Percentiles rank a stretch among this genome's conserved stretches.
Conservation (phyloP, 768 basidiomycete genomes). For the Fomitopsis serialis region DNA sequence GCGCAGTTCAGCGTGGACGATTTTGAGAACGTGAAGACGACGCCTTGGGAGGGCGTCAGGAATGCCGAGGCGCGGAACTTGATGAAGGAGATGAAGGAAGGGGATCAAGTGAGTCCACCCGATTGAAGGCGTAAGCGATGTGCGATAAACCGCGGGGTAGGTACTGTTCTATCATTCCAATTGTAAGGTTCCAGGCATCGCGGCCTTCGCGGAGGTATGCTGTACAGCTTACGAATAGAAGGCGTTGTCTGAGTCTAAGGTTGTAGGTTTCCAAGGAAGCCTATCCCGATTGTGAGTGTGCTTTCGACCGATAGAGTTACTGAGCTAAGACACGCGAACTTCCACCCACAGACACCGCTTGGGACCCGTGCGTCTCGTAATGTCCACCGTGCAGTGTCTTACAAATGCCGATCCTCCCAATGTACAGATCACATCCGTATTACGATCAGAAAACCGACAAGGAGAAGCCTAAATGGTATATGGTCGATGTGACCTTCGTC, state of each 20-base stretch:
- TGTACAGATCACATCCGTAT: slow-evolving; percentile 64
- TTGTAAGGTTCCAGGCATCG: slow-evolving; percentile 78
- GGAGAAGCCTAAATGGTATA: slow-evolving; percentile 82
- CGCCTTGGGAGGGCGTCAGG: slow-evolving; percentile 85
- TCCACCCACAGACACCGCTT: slow-evolving; percentile 67
- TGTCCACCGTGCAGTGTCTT: slow-evolving; percentile 2
- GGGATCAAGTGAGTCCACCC: slow-evolving; percentile 53
- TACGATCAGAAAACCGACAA: slow-evolving; percentile 82
- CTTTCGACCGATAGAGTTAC: not conserved
- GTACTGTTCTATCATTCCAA: slow-evolving; percentile 87
- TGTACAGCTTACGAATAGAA: not conserved
- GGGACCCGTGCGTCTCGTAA: slow-evolving; percentile 65
- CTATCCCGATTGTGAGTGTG: slow-evolving; percentile 79
- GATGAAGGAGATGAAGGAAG: slow-evolving; percentile 75
- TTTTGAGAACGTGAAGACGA: slow-evolving; percentile 64
- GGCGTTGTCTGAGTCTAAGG: not conserved
- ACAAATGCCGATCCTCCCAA: slow-evolving; percentile 4
- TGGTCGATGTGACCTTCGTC: slow-evolving; percentile 77
- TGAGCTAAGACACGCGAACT: not conserved
- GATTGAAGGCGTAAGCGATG: not conserved
- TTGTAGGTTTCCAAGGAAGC: slow-evolving; percentile 71
- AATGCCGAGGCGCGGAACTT: slow-evolving; percentile 80
- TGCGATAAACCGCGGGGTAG: slow-evolving; percentile 29
- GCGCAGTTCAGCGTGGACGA: slow-evolving; percentile 80
- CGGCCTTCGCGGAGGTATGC: slow-evolving; percentile 72